Conservation (phyloP, 2,329 filamentous ascomycete genomes). For the Ambrosiella xylebori region DNA sequence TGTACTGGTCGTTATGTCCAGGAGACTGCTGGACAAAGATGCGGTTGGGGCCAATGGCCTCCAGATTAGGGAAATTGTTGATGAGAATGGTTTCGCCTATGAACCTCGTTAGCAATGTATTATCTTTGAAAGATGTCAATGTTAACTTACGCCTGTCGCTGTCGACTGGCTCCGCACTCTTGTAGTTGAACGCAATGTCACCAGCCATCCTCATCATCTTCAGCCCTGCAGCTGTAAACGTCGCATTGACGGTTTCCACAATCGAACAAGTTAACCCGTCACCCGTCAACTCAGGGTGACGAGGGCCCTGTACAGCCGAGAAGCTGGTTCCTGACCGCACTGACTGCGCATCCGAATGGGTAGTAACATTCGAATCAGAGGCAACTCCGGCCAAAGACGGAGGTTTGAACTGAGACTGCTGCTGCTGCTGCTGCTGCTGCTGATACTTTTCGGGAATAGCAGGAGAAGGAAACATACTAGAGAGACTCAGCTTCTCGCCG, state of each 20-base stretch:
- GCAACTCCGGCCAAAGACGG: slow-evolving; percentile 25
- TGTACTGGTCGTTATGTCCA: slow-evolving; percentile 63
- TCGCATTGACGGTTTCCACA: slow-evolving; percentile 77
- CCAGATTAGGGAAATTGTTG: slow-evolving; percentile 73
- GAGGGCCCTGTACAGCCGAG: slow-evolving; percentile 47
- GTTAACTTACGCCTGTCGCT: slow-evolving; percentile 27
- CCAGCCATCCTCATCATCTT: slow-evolving; percentile 62
- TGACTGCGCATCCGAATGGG: slow-evolving; percentile 65
- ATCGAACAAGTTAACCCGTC: slow-evolving; percentile 70
- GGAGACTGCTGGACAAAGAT: slow-evolving; percentile 56
- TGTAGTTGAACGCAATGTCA: slow-evolving; percentile 78
- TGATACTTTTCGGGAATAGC: slow-evolving; percentile 9
- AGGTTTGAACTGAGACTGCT: slow-evolving; percentile 18
- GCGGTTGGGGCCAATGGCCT: slow-evolving; percentile 85
- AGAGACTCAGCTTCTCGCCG: slow-evolving; percentile 6
- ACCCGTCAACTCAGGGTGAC: slow-evolving; percentile 65
- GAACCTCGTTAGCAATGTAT: no score
- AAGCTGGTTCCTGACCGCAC: slow-evolving; percentile 76
- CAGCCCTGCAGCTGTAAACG: slow-evolving; percentile 57
- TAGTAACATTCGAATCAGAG: slow-evolving; percentile 42
- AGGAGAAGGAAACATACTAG: slow-evolving; percentile 5
- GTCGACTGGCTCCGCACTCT: slow-evolving; percentile 31
- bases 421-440: background rate
- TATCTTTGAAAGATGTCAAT: no score
- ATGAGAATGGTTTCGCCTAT: slow-evolving; percentile 54